Conservation (phyloP, 139 green algal genomes). For the Chlorella vulgaris region DNA sequence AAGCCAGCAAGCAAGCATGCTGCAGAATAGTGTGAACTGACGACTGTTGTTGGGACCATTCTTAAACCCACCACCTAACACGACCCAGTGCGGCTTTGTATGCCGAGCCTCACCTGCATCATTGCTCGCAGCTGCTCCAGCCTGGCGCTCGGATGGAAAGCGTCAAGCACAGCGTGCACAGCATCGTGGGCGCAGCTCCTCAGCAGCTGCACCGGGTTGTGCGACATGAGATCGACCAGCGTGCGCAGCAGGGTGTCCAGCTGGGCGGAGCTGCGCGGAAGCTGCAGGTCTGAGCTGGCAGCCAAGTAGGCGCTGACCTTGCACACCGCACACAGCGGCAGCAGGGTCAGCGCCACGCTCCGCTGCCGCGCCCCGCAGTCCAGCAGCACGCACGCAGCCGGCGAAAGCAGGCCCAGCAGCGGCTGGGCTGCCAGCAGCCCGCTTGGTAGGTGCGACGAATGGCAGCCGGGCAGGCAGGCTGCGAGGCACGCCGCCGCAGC, state of each 20-base stretch:
- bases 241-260: constrained; percentile 8
- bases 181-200: constrained; percentile 37
- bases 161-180: constrained; percentile 20
- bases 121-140: constrained; percentile 11
- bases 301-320: not conserved
- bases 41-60: no score
- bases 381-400: constrained; percentile 4
- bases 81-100: no score
- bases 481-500: constrained; percentile 1
- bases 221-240: constrained; percentile 27
- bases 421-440: not conserved
- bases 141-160: not conserved
- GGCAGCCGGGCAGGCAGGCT: not conserved
- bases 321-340: constrained; percentile 30
- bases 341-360: constrained; percentile 32
- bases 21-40: no score
- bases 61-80: no score
- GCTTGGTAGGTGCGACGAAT: not conserved
- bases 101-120: constrained; percentile 13
- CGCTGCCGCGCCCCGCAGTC: constrained; percentile 12
- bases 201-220: constrained; percentile 35
- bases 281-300: constrained; percentile 10
- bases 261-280: no score
- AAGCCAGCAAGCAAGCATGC: not conserved
- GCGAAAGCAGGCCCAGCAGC: not conserved